These are phyloP conservation scores for Heterobasidion parviporum DNA, from an alignment of 1,284 basidiomycete species.

Conservation along the genomic window DNA sequence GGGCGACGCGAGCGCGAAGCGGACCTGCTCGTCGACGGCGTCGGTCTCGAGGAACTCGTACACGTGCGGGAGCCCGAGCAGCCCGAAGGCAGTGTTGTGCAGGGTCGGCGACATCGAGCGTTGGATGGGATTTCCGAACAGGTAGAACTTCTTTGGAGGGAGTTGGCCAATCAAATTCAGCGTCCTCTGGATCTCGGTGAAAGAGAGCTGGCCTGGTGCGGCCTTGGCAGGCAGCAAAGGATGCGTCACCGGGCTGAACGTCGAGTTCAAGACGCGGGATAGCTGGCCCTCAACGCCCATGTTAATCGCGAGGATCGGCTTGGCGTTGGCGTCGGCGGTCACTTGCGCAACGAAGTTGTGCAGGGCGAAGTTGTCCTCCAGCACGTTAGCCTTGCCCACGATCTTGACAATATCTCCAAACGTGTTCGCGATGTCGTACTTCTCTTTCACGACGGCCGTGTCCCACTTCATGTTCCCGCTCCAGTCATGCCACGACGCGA, in stretches of 20 bases:
- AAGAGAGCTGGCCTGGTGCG: slow-evolving; percentile 90
- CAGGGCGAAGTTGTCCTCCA: slow-evolving; percentile 79
- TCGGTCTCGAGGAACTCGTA: slow-evolving; percentile 78
- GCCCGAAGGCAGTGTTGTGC: slow-evolving; percentile 84
- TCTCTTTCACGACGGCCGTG: slow-evolving; percentile 55
- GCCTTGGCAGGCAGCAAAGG: slow-evolving; percentile 75
- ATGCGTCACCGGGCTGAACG: slow-evolving; percentile 89
- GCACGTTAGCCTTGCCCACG: slow-evolving; percentile 72
- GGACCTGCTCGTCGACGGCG: slow-evolving; percentile 59
- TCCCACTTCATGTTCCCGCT: slow-evolving; percentile 83
- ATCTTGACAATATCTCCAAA: slow-evolving; percentile 91
- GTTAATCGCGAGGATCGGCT: slow-evolving; percentile 91
- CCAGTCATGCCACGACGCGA: slow-evolving; percentile 96
- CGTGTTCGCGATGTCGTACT: slow-evolving; percentile 56
- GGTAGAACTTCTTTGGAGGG: slow-evolving; percentile 67
- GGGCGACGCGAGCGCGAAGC: slow-evolving; percentile 50
- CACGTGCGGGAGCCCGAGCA: slow-evolving; percentile 76
- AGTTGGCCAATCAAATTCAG: slow-evolving; percentile 77
- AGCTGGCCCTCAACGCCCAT: slow-evolving; percentile 89
- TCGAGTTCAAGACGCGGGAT: slow-evolving; percentile 81
- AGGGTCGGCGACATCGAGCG: slow-evolving; percentile 90
- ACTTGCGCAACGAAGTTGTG: slow-evolving; percentile 59
- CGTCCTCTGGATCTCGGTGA: slow-evolving; percentile 78
- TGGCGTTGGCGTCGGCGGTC: slow-evolving; percentile 35
- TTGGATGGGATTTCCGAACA: slow-evolving; percentile 86